These are phyloP conservation scores for Claviceps fusiformis DNA, from an alignment of 2,329 filamentous ascomycete species.

Conservation along the genomic window DNA sequence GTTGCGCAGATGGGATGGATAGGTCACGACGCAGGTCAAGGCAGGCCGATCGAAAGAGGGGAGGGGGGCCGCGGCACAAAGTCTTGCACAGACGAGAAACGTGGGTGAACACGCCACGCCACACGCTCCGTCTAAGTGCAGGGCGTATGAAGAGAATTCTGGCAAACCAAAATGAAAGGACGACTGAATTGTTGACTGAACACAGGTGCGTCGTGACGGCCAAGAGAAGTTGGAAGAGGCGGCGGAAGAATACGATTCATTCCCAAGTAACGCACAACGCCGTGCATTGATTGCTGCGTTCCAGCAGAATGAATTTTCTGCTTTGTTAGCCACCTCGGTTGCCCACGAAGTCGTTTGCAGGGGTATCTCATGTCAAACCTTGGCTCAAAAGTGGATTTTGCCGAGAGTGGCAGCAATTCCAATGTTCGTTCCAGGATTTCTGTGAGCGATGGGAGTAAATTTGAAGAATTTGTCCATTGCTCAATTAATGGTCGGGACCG, in stretches of 20 bases:
- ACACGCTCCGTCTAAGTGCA: not conserved
- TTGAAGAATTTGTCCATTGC: not conserved
- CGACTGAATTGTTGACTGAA: not conserved
- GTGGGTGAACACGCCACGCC: not conserved
- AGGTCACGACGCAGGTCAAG: too few relatives aligned
- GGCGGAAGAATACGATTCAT: not conserved
- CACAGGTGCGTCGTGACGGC: not conserved
- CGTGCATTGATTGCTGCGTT: not conserved
- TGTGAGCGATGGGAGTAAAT: not conserved
- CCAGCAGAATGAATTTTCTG: not conserved
- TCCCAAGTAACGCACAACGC: not conserved
- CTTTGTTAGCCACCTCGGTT: constrained; percentile 5
- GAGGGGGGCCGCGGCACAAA: too few relatives aligned
- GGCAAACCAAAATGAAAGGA: too few relatives aligned
- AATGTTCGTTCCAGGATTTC: not conserved
- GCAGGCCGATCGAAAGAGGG: too few relatives aligned
- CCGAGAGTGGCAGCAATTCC: constrained; percentile 1
- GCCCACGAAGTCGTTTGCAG: constrained; percentile 4
- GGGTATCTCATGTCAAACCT: not conserved
- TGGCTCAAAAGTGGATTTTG: not conserved
- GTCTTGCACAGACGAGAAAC: not conserved
- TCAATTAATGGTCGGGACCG: not conserved
- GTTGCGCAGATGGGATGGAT: not conserved
- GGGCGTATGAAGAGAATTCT: too few relatives aligned
- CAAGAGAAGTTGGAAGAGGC: not conserved